Base-by-base conservation (phyloP, 345 rosid species). In the Brassica incana region DNA sequence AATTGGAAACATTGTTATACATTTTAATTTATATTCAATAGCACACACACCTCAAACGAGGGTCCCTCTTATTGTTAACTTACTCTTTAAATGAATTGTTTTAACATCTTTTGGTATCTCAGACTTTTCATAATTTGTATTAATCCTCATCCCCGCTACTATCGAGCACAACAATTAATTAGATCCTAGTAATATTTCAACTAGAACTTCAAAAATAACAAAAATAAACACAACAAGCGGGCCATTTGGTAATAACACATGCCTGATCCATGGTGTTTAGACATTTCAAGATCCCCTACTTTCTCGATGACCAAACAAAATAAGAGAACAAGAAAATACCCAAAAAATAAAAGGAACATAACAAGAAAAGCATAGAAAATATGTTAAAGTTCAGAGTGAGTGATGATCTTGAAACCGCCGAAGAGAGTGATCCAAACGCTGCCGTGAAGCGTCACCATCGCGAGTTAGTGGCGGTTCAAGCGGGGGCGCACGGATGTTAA, bases 351-450 rank as follows among this genome's bases (percentile, higher is more conserved):
- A 45, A 18, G 6, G 2, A 36, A 60, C 16, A 18, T 58, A 18
- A 54, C 32, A 81, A 87, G 76, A 90, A 84, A 52, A 15, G 12
- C 27, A 59, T n/a, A 58, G 64, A 10, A 54, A 54, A 43, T 32
- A 29, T 64, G n/a, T 56, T 62, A 64, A 23, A 29, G 32, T 32
- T 80, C 58, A 75, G 58, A 65, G 73, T 5, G 68, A 56, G 63
- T 75, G 77, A 77, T 81, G 81, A 69, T 90, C 92, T 77, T 88
- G 93, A 90, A 87, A 88, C 74, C 90, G 85, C 74, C 77, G 35
- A 65, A 56, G 79, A 80, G 83, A 64, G 14, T 64, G 86, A 84
- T 87, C 88, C 79, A 85, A 76, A 30, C 67, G 85, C 52, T 77
- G 88, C 40, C 84, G 85, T 25, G 85, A 65, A 30, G 84, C 87